Base-by-base conservation (phyloP, 2,329 filamentous ascomycete species). In the Alternaria solani region DNA sequence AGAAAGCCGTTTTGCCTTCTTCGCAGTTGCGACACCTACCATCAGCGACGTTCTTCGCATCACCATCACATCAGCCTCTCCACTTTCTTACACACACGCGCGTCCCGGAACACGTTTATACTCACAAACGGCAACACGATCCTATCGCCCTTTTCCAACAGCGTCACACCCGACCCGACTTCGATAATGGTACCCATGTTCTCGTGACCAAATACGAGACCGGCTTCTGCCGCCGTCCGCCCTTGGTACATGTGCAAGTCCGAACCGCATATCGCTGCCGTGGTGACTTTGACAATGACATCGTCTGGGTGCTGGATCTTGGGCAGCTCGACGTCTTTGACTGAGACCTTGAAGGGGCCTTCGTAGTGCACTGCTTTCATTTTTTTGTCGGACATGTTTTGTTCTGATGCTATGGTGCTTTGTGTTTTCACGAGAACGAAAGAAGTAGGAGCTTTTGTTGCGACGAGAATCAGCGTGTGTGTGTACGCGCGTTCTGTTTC, bases 311-410 rank as follows among this genome's bases (percentile, higher is more conserved):
- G 87, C 70, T 88, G 79, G 23, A 91, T 80, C 69, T 82, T 84
- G 1, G 88, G 88, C 46, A 82, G 71, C 26, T 85, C 82, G 7
- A 88, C 83, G 25, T 89, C 85, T 67, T 87, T 84, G 51, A 90
- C 84, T n/a, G 84, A 84, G 61, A 89, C 87, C 74, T 86, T 84
- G 78, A 85, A 87, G 0, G 87, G 85, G 1, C 86, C 87, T 44
- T 87, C 83, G 67, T 89, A 89, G 69, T 88, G 87, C 56, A 89
- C 81, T 11, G 87, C 87, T 76, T 88, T 88, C 87, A 89, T 88
- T 26, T 79, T 82, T 3, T 61, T 49, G 34, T 16, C 41, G 11
- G 67, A 61, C 63, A 68, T 69, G 7, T 55, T 64, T 2, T 23
- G 20, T 23, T 2, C 4, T 14, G 20, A 6, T 26, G 5, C 5